Evolutionary conservation across 208 protist species (phyloP).

Genomic region (Vickermania ingenoplastis): DNA sequence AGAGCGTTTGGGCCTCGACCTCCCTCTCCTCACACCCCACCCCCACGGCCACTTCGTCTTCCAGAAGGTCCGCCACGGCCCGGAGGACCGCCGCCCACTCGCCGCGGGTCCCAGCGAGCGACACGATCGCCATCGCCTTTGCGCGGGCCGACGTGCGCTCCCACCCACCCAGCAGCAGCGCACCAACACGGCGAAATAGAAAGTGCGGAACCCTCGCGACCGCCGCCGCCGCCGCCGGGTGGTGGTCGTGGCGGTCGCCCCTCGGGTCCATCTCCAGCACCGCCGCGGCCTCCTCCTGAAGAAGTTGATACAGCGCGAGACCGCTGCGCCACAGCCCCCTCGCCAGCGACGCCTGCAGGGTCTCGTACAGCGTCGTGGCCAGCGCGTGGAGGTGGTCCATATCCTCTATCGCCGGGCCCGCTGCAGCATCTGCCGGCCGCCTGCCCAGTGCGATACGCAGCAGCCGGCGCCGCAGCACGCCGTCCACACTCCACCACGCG

Average conservation of each 20-base stretch:
- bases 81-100: background rate
- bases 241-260: constrained; percentile 31
- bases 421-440: too few species aligned
- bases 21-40: too few species aligned
- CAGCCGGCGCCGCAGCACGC: constrained; percentile 19
- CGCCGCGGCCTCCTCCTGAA: constrained; percentile 36
- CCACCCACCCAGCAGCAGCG: background rate
- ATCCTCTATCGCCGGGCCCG: too few species aligned
- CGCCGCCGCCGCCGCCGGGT: constrained; percentile 13
- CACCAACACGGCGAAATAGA: background rate
- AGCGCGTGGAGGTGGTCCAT: too few species aligned
- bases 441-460: too few species aligned
- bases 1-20: too few species aligned
- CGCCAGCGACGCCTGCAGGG: constrained; percentile 29
- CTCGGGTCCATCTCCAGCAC: constrained; percentile 22
- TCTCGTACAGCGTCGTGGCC: constrained; percentile 25
- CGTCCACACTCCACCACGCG: constrained; percentile 30
- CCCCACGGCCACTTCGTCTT: too few species aligned
- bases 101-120: background rate
- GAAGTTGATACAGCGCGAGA: constrained; percentile 43
- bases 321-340: constrained; percentile 51
- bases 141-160: background rate
- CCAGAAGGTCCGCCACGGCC: too few species aligned
- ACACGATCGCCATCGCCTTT: background rate
- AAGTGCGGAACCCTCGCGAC: background rate